phyloP scores from a whole-genome alignment of 176 grass and related monocot genomes.

The Aegilops umbellulata region DNA sequence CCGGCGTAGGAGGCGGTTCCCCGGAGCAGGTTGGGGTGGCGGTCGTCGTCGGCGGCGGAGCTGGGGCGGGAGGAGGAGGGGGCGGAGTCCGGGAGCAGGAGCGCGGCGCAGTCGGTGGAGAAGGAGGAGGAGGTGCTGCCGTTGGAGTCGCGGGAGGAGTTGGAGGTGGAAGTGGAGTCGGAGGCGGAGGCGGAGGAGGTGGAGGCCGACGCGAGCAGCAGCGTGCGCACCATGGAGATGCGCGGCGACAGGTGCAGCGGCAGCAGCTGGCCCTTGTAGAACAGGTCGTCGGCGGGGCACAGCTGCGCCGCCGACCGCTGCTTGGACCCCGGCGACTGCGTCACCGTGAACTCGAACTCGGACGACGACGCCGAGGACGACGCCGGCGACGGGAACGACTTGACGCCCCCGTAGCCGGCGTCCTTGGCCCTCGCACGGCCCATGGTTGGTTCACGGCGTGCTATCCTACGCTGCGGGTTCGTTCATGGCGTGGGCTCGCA shows the following conservation, averaged over 20 bases:
- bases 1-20: slow-evolving; percentile 10
- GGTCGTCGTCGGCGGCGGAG: slow-evolving; percentile 86
- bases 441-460: not conserved
- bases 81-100: slow-evolving; percentile 60
- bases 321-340: slow-evolving; percentile 75
- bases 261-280: slow-evolving; percentile 97
- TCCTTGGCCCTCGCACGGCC: slow-evolving; percentile 39
- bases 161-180: slow-evolving; percentile 64
- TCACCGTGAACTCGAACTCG: slow-evolving; percentile 98
- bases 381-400: slow-evolving; percentile 64
- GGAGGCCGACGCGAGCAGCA: slow-evolving; percentile 78
- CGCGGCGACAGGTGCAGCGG: slow-evolving; percentile 93
- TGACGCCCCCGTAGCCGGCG: slow-evolving; percentile 32
- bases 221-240: slow-evolving; percentile 94
- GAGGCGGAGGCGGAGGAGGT: slow-evolving; percentile 74
- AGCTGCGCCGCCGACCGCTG: slow-evolving; percentile 64
- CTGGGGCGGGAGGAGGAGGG: slow-evolving; percentile 82
- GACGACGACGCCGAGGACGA: slow-evolving; percentile 85
- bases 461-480: not conserved
- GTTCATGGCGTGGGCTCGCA: slow-evolving; percentile 23
- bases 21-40: slow-evolving; percentile 19
- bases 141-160: slow-evolving; percentile 67
- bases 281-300: slow-evolving; percentile 93
- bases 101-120: slow-evolving; percentile 53
- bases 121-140: slow-evolving; percentile 78